Base-by-base conservation (phyloP, 2,329 filamentous ascomycete species). In the Periconia sp. region DNA sequence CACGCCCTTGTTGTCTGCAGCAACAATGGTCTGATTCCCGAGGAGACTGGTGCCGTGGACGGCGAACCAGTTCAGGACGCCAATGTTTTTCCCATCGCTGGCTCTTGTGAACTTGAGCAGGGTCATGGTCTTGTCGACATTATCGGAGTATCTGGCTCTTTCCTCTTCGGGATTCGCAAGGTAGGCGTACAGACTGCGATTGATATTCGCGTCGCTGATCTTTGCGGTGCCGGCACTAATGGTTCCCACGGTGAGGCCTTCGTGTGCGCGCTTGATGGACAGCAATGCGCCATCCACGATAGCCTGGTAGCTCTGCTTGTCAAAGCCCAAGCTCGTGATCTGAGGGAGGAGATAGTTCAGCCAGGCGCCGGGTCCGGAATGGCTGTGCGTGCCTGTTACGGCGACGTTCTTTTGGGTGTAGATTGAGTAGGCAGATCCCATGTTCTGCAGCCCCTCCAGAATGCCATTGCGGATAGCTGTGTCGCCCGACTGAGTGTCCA, bases 1-100 rank as follows among this genome's bases (percentile, higher is more conserved):
- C 5, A 96, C 89, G 10, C 92, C 92, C 73, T 97, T 97, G 75
- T 97, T 97, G 69, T 97, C 92, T n/a, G 89, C 92, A 3, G 91
- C 86, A 36, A 94, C 83, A 11, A 96, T 78, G 0, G 91, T 96
- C 71, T 96, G 96, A 72, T 96, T 96, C 40, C 88, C 87, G 17
- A 92, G 83, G 70, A 96, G 82, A 0, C 90, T 95, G 0, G 92
- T 97, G 33, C 92, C 92, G 66, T 97, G 92, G 0, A 92, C 88
- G 3, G 92, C 84, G 66, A 92, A 96, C 89, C 92, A 97, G 12
- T 89, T 94, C 44, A 97, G 72, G 1, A 95, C 76, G 10, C 90
- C 92, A 29, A 90, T 82, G 43, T 86, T 86, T 71, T 90, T 91
- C 34, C 80, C 78, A 61, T 94, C 89, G 0, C 82, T 86, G 8